Evolutionary conservation across 202 grass and related monocot species (phyloP), one percentile per base, ranked within the genome.

Genomic region (Brachypodium distachyon): DNA sequence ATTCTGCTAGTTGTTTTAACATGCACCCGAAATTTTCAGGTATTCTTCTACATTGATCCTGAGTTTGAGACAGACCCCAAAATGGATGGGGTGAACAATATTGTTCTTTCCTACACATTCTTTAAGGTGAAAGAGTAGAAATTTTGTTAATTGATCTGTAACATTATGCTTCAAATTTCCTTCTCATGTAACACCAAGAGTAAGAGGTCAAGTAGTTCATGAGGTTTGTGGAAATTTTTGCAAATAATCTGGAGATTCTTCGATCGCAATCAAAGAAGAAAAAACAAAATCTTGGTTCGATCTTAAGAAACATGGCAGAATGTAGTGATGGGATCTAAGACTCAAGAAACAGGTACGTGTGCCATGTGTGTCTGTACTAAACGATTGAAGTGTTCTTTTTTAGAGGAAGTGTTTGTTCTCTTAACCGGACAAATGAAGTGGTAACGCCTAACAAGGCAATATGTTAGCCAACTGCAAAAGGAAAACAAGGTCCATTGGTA

Each of bases 21-120:
- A 25, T 23, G 18, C 6, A 28, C 46, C 44, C 69, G 52, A 65
- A 77, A 14, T 16, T 26, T 70, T 21, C 87, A 99, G 96, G 92
- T 99, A 52, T 96, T 99, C 70, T 99, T 99, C 83, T 96, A 99
- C 42, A 90, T 99, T 13, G 96, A 99, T 56, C 96, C 96, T 0
- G 96, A 99, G 78, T 99, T 93, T 76, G 96, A 95, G 74, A 87
- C 92, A 66, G 96, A 99, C 89, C 87, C 92, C 62, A 96, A 90
- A 85, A 99, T 96, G 96, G 81, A 89, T 4, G 96, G 96, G 41
- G 74, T 99, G 70, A 99, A 99, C 90, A 99, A 99, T 71, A 41
- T 96, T 5, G 91, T 99, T 85, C 96, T 99, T 83, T 96, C 89
- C 4, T 96, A 99, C 57, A 99, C 96, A 58, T 93, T 99, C 61